phyloP scores from a whole-genome alignment of 768 basidiomycete species.

The Leccinum boreale region DNA sequence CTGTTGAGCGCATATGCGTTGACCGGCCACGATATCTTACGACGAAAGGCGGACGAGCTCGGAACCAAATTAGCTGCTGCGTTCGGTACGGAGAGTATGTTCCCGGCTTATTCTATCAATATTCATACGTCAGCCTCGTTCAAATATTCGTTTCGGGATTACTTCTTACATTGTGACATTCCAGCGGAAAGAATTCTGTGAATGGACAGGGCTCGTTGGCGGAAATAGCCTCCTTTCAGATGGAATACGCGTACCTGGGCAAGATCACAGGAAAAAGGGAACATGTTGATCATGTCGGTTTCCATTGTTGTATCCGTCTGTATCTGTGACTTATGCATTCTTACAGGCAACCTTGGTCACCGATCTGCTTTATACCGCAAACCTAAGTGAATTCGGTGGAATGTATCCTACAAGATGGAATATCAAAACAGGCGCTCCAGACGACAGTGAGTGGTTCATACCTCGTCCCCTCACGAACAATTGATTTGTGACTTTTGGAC shows the following conservation, averaged over 20 bases:
- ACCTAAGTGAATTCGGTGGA: constrained; percentile 46
- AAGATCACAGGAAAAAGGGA: constrained; percentile 69
- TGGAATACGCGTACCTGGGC: constrained; percentile 84
- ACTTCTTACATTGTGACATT: neutral
- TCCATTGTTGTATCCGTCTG: neutral
- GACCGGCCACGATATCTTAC: constrained; percentile 57
- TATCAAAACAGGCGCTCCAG: constrained; percentile 41
- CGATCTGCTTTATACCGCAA: constrained; percentile 42
- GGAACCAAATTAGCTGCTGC: constrained; percentile 63
- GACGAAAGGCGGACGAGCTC: constrained; percentile 73
- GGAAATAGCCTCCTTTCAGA: constrained; percentile 75
- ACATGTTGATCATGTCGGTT: constrained; percentile 53
- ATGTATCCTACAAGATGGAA: constrained; percentile 66
- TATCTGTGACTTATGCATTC: neutral
- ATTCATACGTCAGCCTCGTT: constrained; percentile 45
- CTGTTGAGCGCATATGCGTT: constrained; percentile 80
- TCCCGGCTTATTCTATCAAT: constrained; percentile 71
- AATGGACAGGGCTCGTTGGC: constrained; percentile 46
- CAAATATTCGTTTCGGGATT: neutral
- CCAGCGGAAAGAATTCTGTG: neutral
- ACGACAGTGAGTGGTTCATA: constrained; percentile 40
- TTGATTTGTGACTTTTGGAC: neutral
- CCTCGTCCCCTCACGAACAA: neutral
- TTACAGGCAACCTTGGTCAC: constrained; percentile 49
- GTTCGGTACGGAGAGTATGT: constrained; percentile 65